Percentiles rank a stretch among this genome's conserved stretches.
These are phyloP conservation scores for Penicillium expansum DNA, from an alignment of 2,329 filamentous ascomycete species.

Conservation along the genomic window DNA sequence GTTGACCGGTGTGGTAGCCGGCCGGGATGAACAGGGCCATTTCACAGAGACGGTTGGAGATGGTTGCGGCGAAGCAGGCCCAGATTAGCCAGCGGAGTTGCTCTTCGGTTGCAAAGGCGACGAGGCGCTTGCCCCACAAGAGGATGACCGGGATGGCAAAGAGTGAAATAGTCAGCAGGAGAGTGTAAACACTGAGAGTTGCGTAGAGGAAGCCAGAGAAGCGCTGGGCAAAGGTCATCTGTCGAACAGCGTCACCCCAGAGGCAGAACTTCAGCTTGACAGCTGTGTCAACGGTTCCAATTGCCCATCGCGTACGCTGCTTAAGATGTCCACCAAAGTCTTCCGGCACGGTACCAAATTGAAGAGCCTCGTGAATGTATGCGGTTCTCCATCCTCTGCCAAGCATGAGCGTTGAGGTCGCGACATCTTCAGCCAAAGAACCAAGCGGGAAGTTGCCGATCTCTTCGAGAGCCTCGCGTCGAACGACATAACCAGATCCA, in stretches of 20 bases:
- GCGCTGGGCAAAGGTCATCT: constrained; percentile 57
- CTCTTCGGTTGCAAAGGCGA: constrained; percentile 53
- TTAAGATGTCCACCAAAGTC: constrained; percentile 37
- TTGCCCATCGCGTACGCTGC: constrained; percentile 41
- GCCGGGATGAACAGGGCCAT: constrained; percentile 58
- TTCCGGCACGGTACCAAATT: constrained; percentile 53
- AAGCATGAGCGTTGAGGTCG: constrained; percentile 58
- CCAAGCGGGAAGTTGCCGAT: constrained; percentile 62
- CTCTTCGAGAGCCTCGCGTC: constrained; percentile 58
- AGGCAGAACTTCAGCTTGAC: constrained; percentile 61
- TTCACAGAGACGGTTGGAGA: constrained; percentile 56
- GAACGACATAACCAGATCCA: constrained; percentile 61
- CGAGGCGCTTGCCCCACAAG: constrained; percentile 55
- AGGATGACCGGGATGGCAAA: constrained; percentile 61
- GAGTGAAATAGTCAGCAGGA: constrained; percentile 54
- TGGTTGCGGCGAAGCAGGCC: constrained; percentile 52
- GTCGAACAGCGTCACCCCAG: constrained; percentile 52
- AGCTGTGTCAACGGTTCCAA: constrained; percentile 56
- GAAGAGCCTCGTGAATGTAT: constrained; percentile 58
- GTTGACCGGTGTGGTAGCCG: constrained; percentile 59
- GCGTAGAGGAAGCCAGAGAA: constrained; percentile 60
- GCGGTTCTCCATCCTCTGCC: constrained; percentile 62
- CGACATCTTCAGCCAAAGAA: constrained; percentile 60
- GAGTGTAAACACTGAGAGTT: constrained; percentile 55
- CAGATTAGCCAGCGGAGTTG: constrained; percentile 61